Conservation (phyloP, 2,329 filamentous ascomycete genomes). For the Coccinonectria pachysandricola region DNA sequence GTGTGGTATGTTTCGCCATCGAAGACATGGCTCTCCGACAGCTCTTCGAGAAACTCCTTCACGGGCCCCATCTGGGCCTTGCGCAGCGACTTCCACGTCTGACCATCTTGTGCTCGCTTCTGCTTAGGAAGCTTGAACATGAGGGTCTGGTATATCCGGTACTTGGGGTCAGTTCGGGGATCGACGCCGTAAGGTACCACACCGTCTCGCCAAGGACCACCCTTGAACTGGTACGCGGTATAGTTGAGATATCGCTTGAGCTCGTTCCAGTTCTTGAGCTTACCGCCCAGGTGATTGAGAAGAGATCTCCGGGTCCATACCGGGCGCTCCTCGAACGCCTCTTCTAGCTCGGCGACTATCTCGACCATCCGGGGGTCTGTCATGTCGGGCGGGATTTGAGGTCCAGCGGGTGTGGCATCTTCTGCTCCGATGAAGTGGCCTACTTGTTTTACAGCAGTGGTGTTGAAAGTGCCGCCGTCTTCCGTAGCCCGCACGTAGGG, state of each 20-base stretch:
- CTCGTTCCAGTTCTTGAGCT: constrained; percentile 41
- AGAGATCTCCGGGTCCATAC: constrained; percentile 81
- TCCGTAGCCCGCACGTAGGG: constrained; percentile 58
- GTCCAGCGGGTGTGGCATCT: constrained; percentile 51
- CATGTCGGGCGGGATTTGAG: constrained; percentile 47
- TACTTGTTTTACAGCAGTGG: constrained; percentile 47
- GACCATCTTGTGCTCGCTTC: constrained; percentile 33
- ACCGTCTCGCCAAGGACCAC: constrained; percentile 83
- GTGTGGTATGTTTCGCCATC: constrained; percentile 64
- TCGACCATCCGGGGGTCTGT: constrained; percentile 51
- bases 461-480: constrained; percentile 47
- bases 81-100: constrained; percentile 40
- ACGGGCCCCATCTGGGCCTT: constrained; percentile 28
- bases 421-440: constrained; percentile 49
- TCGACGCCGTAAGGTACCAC: constrained; percentile 81
- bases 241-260: constrained; percentile 73
- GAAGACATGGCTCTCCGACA: constrained; percentile 60
- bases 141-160: constrained; percentile 78
- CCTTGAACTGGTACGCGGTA: constrained; percentile 84
- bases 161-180: constrained; percentile 65
- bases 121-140: constrained; percentile 65
- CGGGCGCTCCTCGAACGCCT: constrained; percentile 62
- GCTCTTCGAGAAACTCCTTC: constrained; percentile 28
- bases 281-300: constrained; percentile 55
- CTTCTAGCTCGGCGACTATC: constrained; percentile 53